Conservation (phyloP, 2,329 filamentous ascomycete genomes). For the Microdochium nivale region DNA sequence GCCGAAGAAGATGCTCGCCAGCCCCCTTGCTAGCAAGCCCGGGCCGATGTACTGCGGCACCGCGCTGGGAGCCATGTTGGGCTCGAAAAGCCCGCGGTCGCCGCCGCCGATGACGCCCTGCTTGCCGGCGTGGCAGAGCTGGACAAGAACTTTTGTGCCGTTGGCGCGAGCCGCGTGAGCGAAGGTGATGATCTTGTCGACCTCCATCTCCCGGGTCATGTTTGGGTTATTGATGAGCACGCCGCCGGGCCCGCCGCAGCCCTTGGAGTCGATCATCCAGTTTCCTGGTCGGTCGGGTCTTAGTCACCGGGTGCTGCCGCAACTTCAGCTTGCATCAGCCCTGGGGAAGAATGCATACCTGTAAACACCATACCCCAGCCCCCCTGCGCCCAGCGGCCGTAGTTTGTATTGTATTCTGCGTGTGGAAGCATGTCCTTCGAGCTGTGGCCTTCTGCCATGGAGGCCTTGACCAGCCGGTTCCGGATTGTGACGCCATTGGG, state of each 20-base stretch:
- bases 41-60: constrained; percentile 30
- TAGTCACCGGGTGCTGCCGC: no score
- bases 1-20: constrained; percentile 31
- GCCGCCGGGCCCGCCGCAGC: constrained; percentile 25
- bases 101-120: constrained; percentile 30
- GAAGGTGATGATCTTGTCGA: constrained; percentile 27
- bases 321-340: no score
- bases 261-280: constrained; percentile 21
- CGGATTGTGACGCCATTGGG: constrained; percentile 45
- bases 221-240: constrained; percentile 18
- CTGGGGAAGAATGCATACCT: constrained; percentile 13
- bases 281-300: no score
- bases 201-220: constrained; percentile 14
- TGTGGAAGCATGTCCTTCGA: constrained; percentile 30
- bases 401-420: constrained; percentile 30
- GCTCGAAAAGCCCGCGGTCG: constrained; percentile 20
- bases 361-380: constrained; percentile 43
- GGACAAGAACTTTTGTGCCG: constrained; percentile 29
- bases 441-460: constrained; percentile 37
- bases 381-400: constrained; percentile 42
- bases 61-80: constrained; percentile 32
- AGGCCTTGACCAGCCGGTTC: constrained; percentile 43
- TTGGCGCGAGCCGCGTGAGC: constrained; percentile 18
- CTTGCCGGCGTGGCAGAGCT: constrained; percentile 36
- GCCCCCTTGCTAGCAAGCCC: constrained; percentile 22